phyloP scores from a whole-genome alignment of 495 filamentous ascomycete species.

The Aspergillus carlsbadensis region DNA sequence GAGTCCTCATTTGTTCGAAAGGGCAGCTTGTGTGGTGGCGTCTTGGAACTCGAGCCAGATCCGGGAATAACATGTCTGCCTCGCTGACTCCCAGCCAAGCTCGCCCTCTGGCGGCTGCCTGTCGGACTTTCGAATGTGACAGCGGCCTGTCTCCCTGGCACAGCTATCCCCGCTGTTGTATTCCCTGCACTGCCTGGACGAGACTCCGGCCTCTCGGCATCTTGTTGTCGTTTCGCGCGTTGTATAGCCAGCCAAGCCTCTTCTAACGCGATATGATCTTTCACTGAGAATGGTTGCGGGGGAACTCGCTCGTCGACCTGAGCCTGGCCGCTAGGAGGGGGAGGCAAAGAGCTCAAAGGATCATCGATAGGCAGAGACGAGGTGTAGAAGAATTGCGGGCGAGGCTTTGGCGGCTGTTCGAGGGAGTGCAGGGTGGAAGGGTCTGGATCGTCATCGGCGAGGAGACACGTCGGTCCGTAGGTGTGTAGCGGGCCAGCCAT shows the following conservation, averaged over 20 bases:
- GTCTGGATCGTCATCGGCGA: constrained; percentile 39
- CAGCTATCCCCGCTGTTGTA: constrained; percentile 41
- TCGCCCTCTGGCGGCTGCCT: constrained; percentile 22
- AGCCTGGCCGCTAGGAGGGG: constrained; percentile 51
- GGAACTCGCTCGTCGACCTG: constrained; percentile 50
- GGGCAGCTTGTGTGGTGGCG: constrained; percentile 15
- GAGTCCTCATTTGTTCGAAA: constrained; percentile 7
- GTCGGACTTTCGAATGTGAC: constrained; percentile 33
- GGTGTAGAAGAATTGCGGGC: constrained; percentile 78
- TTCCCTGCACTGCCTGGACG: constrained; percentile 32
- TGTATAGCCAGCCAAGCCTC: constrained; percentile 65
- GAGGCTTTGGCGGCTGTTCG: constrained; percentile 45
- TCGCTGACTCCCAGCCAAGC: constrained; percentile 28
- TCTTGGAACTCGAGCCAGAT: constrained; percentile 18
- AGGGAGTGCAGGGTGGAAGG: constrained; percentile 33
- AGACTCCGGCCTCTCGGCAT: constrained; percentile 26
- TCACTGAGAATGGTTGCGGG: constrained; percentile 73
- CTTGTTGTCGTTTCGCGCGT: constrained; percentile 34
- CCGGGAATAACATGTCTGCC: constrained; percentile 17
- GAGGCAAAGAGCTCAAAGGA: constrained; percentile 67
- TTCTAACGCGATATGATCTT: constrained; percentile 73
- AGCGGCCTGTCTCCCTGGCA: constrained; percentile 38
- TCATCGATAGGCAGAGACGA: constrained; percentile 79
- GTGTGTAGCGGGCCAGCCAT: constrained; percentile 55
- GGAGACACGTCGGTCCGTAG: constrained; percentile 52